These are phyloP conservation scores for Passalora sequoiae DNA, from an alignment of 2,329 filamentous ascomycete species.

Conservation along the genomic window DNA sequence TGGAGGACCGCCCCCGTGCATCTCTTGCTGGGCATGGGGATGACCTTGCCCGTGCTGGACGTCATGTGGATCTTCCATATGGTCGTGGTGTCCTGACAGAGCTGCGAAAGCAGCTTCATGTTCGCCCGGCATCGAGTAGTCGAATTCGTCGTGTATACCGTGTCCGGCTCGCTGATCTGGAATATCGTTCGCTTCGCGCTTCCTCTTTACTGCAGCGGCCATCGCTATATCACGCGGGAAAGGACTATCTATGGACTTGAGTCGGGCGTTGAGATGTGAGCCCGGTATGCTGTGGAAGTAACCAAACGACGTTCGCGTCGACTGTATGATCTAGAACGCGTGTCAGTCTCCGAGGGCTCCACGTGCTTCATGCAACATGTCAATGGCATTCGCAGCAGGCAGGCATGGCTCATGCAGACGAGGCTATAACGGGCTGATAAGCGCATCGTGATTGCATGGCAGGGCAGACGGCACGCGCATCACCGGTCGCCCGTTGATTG, in stretches of 20 bases:
- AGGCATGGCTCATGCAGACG: neutral
- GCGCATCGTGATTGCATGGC: neutral
- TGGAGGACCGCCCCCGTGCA: slow-evolving; percentile 37
- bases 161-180: slow-evolving; percentile 35
- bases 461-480: neutral
- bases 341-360: neutral
- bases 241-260: neutral
- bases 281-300: neutral
- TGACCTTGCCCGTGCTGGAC: slow-evolving; percentile 16
- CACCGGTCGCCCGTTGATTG: too few species aligned
- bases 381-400: neutral
- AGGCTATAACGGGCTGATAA: neutral
- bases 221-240: slow-evolving; percentile 18
- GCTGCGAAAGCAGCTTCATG: slow-evolving; percentile 39
- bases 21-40: slow-evolving; percentile 14
- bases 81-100: slow-evolving; percentile 30
- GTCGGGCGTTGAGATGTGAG: neutral
- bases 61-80: slow-evolving; percentile 9
- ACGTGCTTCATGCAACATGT: neutral
- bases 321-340: neutral
- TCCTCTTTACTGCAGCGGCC: slow-evolving; percentile 40
- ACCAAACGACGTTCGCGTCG: neutral
- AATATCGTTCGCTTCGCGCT: slow-evolving; percentile 44
- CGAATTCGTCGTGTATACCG: slow-evolving; percentile 22
- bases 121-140: slow-evolving; percentile 32